These are phyloP conservation scores for Lasiodiplodia theobromae DNA, from an alignment of 2,329 filamentous ascomycete species.

Conservation along the genomic window DNA sequence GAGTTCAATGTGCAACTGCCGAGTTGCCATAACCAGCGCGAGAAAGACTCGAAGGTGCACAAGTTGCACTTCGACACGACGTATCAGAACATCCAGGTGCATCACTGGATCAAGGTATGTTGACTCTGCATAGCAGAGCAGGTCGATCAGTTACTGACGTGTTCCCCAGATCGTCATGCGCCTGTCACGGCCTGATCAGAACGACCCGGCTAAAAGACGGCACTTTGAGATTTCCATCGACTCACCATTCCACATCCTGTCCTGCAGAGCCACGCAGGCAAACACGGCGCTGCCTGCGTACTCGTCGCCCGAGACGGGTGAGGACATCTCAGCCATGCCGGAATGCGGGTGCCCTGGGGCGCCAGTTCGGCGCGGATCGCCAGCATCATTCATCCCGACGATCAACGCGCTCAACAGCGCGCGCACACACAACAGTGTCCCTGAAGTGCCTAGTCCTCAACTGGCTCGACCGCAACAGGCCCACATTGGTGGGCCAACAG, in stretches of 20 bases:
- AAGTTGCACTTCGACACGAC: constrained; percentile 88
- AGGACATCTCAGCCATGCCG: constrained; percentile 45
- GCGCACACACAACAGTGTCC: constrained; percentile 38
- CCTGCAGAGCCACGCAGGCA: constrained; percentile 89
- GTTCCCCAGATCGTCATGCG: constrained; percentile 82
- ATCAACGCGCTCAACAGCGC: constrained; percentile 62
- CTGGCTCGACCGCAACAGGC: constrained; percentile 60
- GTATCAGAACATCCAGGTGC: constrained; percentile 91
- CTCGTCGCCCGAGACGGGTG: constrained; percentile 59
- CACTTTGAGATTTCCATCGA: constrained; percentile 98
- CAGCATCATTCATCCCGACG: constrained; percentile 61
- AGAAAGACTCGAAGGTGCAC: constrained; percentile 71
- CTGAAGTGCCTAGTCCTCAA: constrained; percentile 48
- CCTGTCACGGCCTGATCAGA: constrained; percentile 81
- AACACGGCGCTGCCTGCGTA: constrained; percentile 89
- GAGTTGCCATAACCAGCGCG: constrained; percentile 82
- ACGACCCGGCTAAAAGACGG: constrained; percentile 78
- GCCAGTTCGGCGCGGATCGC: constrained; percentile 57
- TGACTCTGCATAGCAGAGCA: constrained; percentile 1
- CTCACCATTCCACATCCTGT: constrained; percentile 91
- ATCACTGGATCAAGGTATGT: constrained; percentile 93
- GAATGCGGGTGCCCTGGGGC: constrained; percentile 74
- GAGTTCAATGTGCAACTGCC: constrained; percentile 93
- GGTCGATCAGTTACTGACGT: constrained; percentile 4
- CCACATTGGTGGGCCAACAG: constrained; percentile 52